Base-by-base conservation (phyloP, 2,329 filamentous ascomycete species). In the Stagonosporopsis tanaceti region DNA sequence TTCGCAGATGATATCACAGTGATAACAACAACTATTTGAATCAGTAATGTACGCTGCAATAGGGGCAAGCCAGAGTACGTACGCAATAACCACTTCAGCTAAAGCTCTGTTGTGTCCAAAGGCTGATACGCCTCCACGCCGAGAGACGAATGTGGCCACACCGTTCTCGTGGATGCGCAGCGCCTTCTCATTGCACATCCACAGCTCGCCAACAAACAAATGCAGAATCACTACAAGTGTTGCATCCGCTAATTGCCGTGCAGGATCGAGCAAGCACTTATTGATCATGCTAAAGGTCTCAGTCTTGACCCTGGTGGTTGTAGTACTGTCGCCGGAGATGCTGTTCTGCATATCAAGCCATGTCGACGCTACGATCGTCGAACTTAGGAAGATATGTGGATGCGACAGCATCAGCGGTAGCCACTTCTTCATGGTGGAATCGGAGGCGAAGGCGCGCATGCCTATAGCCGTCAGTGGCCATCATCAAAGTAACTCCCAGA, bases 141-240 rank as follows among this genome's bases (percentile, higher is more conserved):
- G 56, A 3, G 27, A n/a, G 14, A 75, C 60, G 8, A 74, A 51
- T 11, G 53, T 56, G 4, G 62, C 68, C 37, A 75, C 41, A n/a
- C 69, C 70, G 8, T 45, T 32, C 44, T 71, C 53, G 28, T 75
- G 72, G 3, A 61, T 64, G 7, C 58, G 58, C 7, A 75, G 20
- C 1, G 61, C 63, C 17, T 61, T 55, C 45, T 76, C 72, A 25
- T 73, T 65, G 39, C 66, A 69, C n/a, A 52, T 66, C 65, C 68
- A 71, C 61, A 73, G 68, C 42, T 75, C 71, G 2, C 70, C 68
- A 5, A 59, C 67, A 3, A 76, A 47, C 2, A 75, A 47, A 46
- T 75, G 70, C 1, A 74, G 25, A 8, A 75, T 70, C 30, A 70
- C 54, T 25, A 70, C 65, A 8, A 76, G 62, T 0, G 72, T 75